Percentiles rank a stretch among this genome's conserved stretches.
phyloP scores from a whole-genome alignment of 2,329 filamentous ascomycete species.

The Daldinia sp. region DNA sequence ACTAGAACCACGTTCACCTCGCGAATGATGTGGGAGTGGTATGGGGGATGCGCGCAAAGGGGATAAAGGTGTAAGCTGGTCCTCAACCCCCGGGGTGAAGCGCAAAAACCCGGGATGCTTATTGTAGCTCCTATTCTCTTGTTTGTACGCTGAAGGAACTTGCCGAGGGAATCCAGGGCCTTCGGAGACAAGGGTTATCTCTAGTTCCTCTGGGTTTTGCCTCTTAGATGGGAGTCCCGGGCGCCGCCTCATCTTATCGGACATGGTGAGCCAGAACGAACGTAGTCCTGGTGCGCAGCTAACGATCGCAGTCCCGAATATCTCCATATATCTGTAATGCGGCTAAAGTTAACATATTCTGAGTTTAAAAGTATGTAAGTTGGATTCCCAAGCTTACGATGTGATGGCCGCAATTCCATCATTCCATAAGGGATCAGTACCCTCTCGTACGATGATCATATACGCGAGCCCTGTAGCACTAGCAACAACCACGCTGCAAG shows the following conservation, averaged over 20 bases:
- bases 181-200: no score
- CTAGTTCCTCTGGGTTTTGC: not conserved
- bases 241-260: not conserved
- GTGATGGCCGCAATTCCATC: not conserved
- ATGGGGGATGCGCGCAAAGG: not conserved
- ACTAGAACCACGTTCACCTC: no score
- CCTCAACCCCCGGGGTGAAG: conserved; percentile 1
- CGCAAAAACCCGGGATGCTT: not conserved
- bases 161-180: not conserved
- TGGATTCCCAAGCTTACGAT: not conserved
- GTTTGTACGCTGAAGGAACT: not conserved
- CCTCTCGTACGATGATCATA: not conserved
- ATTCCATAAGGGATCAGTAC: not conserved
- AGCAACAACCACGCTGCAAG: not conserved
- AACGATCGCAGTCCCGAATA: not conserved
- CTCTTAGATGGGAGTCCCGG: not conserved
- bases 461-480: not conserved
- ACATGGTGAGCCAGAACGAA: not conserved
- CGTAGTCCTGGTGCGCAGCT: not conserved
- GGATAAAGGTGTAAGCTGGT: not conserved
- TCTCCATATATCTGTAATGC: not conserved
- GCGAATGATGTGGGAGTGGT: no score
- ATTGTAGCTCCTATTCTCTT: not conserved
- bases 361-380: not conserved
- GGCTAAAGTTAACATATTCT: not conserved